Conservation (phyloP, 192 early-diverging fungal genomes). For the Coemansia sp. region DNA sequence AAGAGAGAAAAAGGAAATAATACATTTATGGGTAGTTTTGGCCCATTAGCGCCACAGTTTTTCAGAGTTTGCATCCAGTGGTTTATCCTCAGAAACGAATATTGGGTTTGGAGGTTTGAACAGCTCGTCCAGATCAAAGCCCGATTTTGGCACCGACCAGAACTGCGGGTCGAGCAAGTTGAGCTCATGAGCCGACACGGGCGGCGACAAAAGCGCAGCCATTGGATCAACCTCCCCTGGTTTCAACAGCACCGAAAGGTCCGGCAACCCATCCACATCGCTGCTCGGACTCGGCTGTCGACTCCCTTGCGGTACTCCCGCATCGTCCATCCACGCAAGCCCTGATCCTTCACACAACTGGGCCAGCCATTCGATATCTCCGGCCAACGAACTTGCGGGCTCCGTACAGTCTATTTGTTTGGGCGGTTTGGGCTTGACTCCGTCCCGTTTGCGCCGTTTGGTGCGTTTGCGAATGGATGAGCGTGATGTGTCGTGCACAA, state of each 20-base stretch:
- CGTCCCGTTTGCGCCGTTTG: slow-evolving; percentile 32
- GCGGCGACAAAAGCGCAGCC: slow-evolving; percentile 38
- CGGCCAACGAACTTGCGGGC: not conserved
- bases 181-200: slow-evolving; percentile 7
- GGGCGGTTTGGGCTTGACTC: too few relatives aligned
- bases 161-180: slow-evolving; percentile 14
- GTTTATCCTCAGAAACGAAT: not conserved
- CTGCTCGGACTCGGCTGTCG: slow-evolving; percentile 35
- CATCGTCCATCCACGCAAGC: slow-evolving; percentile 26
- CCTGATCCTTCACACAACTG: slow-evolving; percentile 9
- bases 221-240: slow-evolving; percentile 20
- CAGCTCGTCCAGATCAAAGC: slow-evolving; percentile 32
- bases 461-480: slow-evolving; percentile 45
- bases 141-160: not conserved
- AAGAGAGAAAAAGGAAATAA: not conserved
- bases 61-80: slow-evolving; percentile 9
- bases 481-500: slow-evolving; percentile 39
- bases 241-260: slow-evolving; percentile 27
- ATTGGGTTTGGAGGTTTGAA: not conserved
- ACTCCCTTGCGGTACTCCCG: slow-evolving; percentile 34
- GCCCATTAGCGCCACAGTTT: slow-evolving; percentile 10
- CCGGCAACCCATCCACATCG: slow-evolving; percentile 20
- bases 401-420: too few relatives aligned
- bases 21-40: not conserved
- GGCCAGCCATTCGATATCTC: slow-evolving; percentile 27